A percentile compares a stretch with the other conserved stretches of the same genome.
These are phyloP conservation scores for Venturia nashicola DNA, from an alignment of 2,329 filamentous ascomycete species.

Conservation along the genomic window DNA sequence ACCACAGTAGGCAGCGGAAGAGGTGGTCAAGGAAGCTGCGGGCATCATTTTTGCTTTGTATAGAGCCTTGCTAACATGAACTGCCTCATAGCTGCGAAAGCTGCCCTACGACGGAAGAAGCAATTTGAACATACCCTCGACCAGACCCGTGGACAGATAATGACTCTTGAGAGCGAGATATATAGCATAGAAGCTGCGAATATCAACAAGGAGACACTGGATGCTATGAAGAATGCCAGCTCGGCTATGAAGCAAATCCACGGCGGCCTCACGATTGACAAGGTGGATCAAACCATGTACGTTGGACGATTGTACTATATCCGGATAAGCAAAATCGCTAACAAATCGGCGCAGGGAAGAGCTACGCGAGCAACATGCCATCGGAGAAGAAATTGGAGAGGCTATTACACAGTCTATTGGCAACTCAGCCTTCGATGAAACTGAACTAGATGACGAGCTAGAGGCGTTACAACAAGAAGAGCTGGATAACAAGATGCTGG, in stretches of 20 bases:
- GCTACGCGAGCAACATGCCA: conserved; percentile 79
- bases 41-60: neutral
- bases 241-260: conserved; percentile 90
- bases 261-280: conserved; percentile 78
- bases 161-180: conserved; percentile 88
- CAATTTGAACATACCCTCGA: conserved; percentile 81
- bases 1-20: neutral
- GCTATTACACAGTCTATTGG: conserved; percentile 62
- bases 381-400: conserved; percentile 84
- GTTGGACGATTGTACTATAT: conserved; percentile 23
- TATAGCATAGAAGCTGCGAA: conserved; percentile 96
- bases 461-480: conserved; percentile 81
- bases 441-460: conserved; percentile 74
- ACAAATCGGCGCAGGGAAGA: conserved; percentile 52
- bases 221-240: conserved; percentile 85
- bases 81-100: conserved; percentile 59
- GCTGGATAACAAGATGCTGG: conserved; percentile 87
- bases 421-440: conserved; percentile 69
- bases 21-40: neutral
- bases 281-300: conserved; percentile 91
- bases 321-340: neutral
- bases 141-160: conserved; percentile 80
- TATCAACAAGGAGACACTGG: conserved; percentile 93
- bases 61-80: neutral
- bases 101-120: conserved; percentile 89